Evolutionary conservation across 768 basidiomycete genomes (phyloP).

Genomic region (Cystoderma amianthinum): DNA sequence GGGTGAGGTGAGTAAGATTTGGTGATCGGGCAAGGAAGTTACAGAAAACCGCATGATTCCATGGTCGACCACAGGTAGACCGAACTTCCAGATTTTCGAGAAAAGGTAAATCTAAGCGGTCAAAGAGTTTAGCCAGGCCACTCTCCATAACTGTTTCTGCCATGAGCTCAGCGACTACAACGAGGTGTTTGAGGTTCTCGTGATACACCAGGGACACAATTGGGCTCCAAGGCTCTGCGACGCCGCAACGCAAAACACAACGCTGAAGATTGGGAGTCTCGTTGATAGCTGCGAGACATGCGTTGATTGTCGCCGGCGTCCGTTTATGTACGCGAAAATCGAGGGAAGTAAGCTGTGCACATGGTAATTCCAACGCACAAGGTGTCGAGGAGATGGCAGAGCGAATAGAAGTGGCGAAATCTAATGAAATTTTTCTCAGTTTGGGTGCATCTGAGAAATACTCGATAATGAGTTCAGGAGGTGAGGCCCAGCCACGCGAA

Average conservation of each 20-base stretch:
- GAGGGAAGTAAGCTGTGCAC: slow-evolving; percentile 6
- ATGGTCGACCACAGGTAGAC: background rate
- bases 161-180: background rate
- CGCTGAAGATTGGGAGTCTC: background rate
- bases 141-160: background rate
- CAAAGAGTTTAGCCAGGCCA: background rate
- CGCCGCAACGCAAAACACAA: slow-evolving; percentile 1
- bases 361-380: slow-evolving; percentile 4
- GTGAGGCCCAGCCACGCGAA: slow-evolving; percentile 2
- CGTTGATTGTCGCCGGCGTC: slow-evolving; percentile 6
- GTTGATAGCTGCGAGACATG: slow-evolving; percentile 5
- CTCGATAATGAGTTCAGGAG: slow-evolving; percentile 3
- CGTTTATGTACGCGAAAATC: slow-evolving; percentile 6
- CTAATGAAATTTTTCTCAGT: slow-evolving; percentile 5
- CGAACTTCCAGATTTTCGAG: background rate
- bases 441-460: slow-evolving; percentile 7
- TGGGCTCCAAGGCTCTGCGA: background rate
- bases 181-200: background rate
- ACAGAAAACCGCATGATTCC: background rate
- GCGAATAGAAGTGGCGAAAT: slow-evolving; percentile 6
- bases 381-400: background rate
- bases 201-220: background rate
- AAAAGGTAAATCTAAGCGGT: background rate
- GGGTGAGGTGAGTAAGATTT: background rate
- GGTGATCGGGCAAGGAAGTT: background rate